A percentile compares a stretch with the other conserved stretches of the same genome.
These are phyloP conservation scores for Coniophora puteana DNA, from an alignment of 1,284 basidiomycete species.

Conservation along the genomic window DNA sequence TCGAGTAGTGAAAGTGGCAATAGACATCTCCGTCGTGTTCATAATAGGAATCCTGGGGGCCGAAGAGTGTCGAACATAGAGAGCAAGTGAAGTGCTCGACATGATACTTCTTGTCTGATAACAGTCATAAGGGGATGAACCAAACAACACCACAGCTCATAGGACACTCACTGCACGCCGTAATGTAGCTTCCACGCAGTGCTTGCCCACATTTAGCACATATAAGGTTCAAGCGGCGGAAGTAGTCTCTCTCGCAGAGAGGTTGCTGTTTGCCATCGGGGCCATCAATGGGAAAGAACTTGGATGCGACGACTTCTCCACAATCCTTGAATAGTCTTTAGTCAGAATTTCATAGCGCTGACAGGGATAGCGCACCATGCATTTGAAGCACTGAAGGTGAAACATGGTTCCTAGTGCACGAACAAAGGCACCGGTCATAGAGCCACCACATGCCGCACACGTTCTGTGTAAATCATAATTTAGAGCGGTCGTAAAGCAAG, in stretches of 20 bases:
- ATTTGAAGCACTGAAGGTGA: conserved; percentile 96
- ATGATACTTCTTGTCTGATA: conserved; percentile 93
- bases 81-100: conserved; percentile 99
- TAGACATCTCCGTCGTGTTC: conserved; percentile 96
- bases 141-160: conserved; percentile 15
- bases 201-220: conserved; percentile 96
- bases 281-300: conserved; percentile 97
- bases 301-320: conserved; percentile 92
- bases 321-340: conserved; percentile 70
- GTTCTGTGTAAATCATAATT: conserved; percentile 35
- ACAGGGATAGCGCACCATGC: conserved; percentile 63
- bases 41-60: conserved; percentile 98
- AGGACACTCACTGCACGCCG: conserved; percentile 88
- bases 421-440: conserved; percentile 94
- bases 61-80: conserved; percentile 93
- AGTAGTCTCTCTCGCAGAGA: conserved; percentile 98
- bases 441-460: conserved; percentile 70
- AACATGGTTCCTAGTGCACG: conserved; percentile 93
- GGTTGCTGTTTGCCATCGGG: conserved; percentile 84
- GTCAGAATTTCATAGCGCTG: no score
- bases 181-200: conserved; percentile 96
- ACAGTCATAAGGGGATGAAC: conserved; percentile 15
- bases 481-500: conserved; percentile 9
- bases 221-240: conserved; percentile 92
- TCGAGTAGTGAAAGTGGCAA: conserved; percentile 98